phyloP scores from a whole-genome alignment of 495 filamentous ascomycete genomes.

The Trichoderma asperelloides region DNA sequence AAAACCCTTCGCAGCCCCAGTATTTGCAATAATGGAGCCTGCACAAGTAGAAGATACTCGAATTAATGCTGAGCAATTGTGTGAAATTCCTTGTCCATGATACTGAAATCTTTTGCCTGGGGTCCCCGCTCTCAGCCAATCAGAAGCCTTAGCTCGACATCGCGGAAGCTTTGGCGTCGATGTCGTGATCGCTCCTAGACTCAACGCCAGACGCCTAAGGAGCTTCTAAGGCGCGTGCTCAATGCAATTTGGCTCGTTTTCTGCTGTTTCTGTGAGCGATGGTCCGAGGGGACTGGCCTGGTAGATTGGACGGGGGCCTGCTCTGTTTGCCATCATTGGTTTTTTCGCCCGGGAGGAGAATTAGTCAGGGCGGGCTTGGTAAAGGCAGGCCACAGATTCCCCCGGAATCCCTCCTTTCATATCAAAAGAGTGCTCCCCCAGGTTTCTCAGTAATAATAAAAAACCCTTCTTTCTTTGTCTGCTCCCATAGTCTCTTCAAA shows the following conservation, averaged over 20 bases:
- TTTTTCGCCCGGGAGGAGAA: background rate
- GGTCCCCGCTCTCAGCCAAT: constrained; percentile 19
- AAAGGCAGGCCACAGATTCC: background rate
- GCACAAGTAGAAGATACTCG: background rate
- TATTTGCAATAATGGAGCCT: background rate
- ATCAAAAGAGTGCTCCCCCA: background rate
- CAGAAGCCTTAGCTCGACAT: constrained; percentile 15
- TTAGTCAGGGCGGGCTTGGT: constrained; percentile 2
- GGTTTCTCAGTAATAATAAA: background rate
- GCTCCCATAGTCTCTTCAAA: background rate
- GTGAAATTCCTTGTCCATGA: background rate
- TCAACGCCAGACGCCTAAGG: background rate
- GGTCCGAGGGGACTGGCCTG: constrained; percentile 1
- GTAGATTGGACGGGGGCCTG: background rate
- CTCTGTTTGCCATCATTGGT: background rate
- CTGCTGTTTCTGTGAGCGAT: background rate
- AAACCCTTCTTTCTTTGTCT: background rate
- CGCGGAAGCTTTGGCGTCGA: constrained; percentile 27
- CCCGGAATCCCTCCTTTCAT: background rate
- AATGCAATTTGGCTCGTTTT: background rate
- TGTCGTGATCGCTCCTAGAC: constrained; percentile 23
- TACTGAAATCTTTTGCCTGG: background rate
- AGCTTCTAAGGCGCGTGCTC: constrained; percentile 1
- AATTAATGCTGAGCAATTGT: background rate
- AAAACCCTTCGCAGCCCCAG: constrained; percentile 2